Base-by-base conservation (phyloP, 805 yeast genomes). In the Danielozyma ontarioensis region DNA sequence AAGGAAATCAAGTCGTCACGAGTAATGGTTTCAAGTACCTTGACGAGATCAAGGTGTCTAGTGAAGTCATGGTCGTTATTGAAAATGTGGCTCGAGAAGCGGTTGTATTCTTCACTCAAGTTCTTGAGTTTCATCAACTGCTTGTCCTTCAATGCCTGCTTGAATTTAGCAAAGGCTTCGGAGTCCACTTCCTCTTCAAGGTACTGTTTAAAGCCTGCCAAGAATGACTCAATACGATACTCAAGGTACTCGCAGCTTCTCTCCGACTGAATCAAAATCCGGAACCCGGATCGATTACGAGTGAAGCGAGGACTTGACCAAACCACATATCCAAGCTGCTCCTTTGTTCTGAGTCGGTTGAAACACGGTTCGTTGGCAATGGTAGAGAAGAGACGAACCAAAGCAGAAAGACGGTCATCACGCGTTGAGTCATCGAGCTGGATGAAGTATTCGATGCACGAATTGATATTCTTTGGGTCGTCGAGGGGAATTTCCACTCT, bases 311-410 rank as follows among this genome's bases (percentile, higher is more conserved):
- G 62, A 0, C 94, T 84, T 28, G 93, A 78, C 52, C 86, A 87
- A 0, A 90, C 98, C 41, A 90, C 88, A 50, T 90, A 90, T 2
- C 98, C 98, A 21, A 90, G 70, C 57, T 93, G 97, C 61, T 90
- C 97, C 48, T 86, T 82, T 5, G 98, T 90, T 58, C 98, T 75
- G 37, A 90, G 70, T 41, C 83, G 83, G 51, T 86, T 81, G 59
- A 90, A 93, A 37, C 90, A 83, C 4, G 96, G 97, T 53, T 90
- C 97, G 44, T 74, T 77, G 31, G 83, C 64, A 41, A 88, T 72
- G 40, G 84, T 90, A 0, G 83, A 74, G 29, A 86, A 58, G 33
- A 90, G 59, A 31, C 81, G 86, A 10, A 83, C 69, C 34, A 73
- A 50, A 34, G 57, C 83, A 66, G 39, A 66, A 46, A 35, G 63